Conservation (phyloP, 352 stramenopile species). For the Globisporangium cystogenes region DNA sequence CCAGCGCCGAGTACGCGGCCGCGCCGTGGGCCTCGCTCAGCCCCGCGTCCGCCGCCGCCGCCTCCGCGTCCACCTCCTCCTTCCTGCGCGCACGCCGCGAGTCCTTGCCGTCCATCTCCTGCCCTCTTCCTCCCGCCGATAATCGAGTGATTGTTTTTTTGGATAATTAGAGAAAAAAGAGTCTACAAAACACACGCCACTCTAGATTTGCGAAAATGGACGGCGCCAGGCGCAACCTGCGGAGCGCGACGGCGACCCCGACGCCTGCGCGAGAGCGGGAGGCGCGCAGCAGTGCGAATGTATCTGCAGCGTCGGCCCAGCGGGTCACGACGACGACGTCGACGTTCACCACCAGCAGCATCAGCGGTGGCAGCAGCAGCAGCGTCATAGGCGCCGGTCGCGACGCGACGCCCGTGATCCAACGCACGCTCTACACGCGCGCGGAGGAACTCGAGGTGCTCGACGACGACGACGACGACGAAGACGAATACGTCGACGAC, state of each 20-base stretch:
- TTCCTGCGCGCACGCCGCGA: neutral
- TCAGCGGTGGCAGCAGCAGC: slow-evolving; percentile 12
- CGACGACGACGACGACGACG: slow-evolving; percentile 21
- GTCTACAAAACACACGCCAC: no score
- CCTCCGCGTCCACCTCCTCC: neutral
- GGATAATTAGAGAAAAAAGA: no score
- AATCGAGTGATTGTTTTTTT: no score
- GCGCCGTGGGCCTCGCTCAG: slow-evolving; percentile 15
- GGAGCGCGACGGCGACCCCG: neutral
- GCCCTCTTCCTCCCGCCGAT: no score
- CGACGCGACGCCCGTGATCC: slow-evolving; percentile 45
- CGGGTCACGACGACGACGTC: slow-evolving; percentile 11
- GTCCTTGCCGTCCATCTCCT: neutral
- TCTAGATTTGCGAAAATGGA: neutral
- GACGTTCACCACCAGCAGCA: slow-evolving; percentile 3
- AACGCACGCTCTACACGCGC: slow-evolving; percentile 49
- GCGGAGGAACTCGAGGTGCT: slow-evolving; percentile 30
- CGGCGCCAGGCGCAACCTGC: neutral
- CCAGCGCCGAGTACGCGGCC: slow-evolving; percentile 40
- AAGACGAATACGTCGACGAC: slow-evolving; percentile 21
- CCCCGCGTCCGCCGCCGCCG: slow-evolving; percentile 9
- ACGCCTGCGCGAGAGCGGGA: neutral
- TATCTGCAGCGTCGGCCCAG: neutral
- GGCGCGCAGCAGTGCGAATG: no score
- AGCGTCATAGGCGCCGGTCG: slow-evolving; percentile 1